phyloP scores from a whole-genome alignment of 140 eudicot genomes.

The Bidens hawaiensis region DNA sequence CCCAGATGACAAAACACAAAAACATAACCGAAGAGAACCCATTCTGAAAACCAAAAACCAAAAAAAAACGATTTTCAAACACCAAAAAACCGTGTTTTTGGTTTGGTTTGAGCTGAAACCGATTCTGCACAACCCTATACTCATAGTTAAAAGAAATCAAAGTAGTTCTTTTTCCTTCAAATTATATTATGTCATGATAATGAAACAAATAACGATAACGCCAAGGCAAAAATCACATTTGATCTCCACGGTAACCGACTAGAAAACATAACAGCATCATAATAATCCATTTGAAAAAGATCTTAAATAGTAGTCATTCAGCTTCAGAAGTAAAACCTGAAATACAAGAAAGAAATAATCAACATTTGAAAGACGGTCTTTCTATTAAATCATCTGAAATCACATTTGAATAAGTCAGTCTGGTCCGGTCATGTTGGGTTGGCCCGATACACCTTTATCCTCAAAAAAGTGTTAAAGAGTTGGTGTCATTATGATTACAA shows the following conservation, averaged over 20 bases:
- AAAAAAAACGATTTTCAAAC: too few relatives aligned
- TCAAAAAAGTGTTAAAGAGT: neutral
- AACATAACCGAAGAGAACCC: too few relatives aligned
- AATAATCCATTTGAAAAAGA: conserved; percentile 9
- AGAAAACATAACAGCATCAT: too few relatives aligned
- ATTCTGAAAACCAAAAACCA: too few relatives aligned
- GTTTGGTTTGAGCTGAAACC: too few relatives aligned
- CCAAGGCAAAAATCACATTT: neutral
- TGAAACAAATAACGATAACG: neutral
- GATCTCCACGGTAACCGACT: too few relatives aligned
- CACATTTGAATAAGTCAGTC: too few relatives aligned
- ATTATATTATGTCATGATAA: neutral
- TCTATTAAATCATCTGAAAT: neutral
- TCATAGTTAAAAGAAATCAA: too few relatives aligned
- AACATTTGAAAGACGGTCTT: neutral
- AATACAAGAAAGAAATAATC: neutral
- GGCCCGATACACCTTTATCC: neutral
- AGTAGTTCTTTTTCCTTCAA: neutral
- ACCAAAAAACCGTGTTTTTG: too few relatives aligned
- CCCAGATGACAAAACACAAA: too few relatives aligned
- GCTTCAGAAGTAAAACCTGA: conserved; percentile 19
- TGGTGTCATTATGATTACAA: neutral
- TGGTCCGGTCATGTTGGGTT: neutral
- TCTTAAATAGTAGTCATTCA: conserved; percentile 1
- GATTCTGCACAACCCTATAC: too few relatives aligned